phyloP scores from a whole-genome alignment of 129 eudicot species.

The Glebionis coronaria region DNA sequence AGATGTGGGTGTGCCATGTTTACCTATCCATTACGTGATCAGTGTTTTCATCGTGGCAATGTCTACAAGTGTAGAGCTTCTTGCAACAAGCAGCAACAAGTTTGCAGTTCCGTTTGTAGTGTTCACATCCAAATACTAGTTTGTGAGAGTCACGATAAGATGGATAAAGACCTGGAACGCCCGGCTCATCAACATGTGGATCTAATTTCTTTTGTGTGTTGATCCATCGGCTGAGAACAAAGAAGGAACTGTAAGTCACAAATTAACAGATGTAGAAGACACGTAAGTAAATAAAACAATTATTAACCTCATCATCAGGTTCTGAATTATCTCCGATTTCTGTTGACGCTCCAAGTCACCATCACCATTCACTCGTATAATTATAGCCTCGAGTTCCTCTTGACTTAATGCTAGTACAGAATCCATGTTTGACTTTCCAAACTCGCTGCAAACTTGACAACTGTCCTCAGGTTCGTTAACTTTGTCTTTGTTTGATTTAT shows the following conservation, averaged over 20 bases:
- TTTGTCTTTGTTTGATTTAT: constrained; percentile 28
- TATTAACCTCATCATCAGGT: constrained; percentile 66
- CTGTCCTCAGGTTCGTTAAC: constrained; percentile 25
- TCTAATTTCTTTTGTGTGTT: constrained; percentile 46
- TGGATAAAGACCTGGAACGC: constrained; percentile 57
- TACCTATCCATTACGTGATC: constrained; percentile 92
- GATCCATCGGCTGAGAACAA: constrained; percentile 67
- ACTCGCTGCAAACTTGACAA: constrained; percentile 30
- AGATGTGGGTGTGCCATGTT: background rate
- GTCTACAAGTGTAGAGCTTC: constrained; percentile 67
- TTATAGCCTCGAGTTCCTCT: constrained; percentile 71
- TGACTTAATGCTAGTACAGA: constrained; percentile 42
- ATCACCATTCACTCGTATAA: constrained; percentile 69
- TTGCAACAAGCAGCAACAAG: constrained; percentile 88
- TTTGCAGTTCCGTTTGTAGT: constrained; percentile 91
- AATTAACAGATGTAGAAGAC: constrained; percentile 1
- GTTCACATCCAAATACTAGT: constrained; percentile 73
- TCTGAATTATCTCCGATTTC: constrained; percentile 67
- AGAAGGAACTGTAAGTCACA: constrained; percentile 10
- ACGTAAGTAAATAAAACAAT: background rate
- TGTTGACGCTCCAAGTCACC: constrained; percentile 50
- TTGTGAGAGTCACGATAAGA: constrained; percentile 62
- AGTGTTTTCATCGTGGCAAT: constrained; percentile 76
- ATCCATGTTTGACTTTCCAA: constrained; percentile 32
- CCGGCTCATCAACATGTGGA: constrained; percentile 37